Evolutionary conservation across 106 monocot species (phyloP).

Genomic region (Narthecium ossifragum): DNA sequence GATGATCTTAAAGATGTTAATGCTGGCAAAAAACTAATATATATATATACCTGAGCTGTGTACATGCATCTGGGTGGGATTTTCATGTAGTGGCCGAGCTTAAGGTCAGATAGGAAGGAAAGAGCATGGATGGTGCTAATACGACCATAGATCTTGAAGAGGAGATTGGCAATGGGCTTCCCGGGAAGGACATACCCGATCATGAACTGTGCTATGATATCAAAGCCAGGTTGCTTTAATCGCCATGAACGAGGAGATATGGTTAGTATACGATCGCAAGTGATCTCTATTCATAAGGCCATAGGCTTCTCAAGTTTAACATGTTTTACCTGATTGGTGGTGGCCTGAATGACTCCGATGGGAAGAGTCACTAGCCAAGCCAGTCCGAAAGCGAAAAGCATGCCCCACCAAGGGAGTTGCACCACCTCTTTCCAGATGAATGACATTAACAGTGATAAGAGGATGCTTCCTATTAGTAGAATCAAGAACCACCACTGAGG

Average conservation of each 20-base stretch:
- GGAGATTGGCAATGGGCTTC: constrained; percentile 82
- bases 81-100: constrained; percentile 98
- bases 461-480: constrained; percentile 51
- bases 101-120: constrained; percentile 82
- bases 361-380: constrained; percentile 83
- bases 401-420: constrained; percentile 95
- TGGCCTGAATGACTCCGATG: constrained; percentile 87
- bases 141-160: constrained; percentile 89
- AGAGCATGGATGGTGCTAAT: constrained; percentile 91
- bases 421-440: constrained; percentile 71
- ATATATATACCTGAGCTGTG: constrained; percentile 55
- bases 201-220: constrained; percentile 92
- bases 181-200: constrained; percentile 86
- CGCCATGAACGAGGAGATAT: not conserved
- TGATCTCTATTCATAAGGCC: not conserved
- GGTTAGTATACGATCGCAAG: not conserved
- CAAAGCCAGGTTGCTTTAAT: constrained; percentile 82
- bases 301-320: not conserved
- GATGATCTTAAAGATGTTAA: too few relatives aligned
- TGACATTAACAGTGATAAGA: constrained; percentile 62
- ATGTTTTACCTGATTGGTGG: constrained; percentile 74
- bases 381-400: constrained; percentile 75
- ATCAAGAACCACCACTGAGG: constrained; percentile 91
- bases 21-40: too few relatives aligned
- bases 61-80: constrained; percentile 92